Evolutionary conservation across 2,329 filamentous ascomycete genomes (phyloP).

Genomic region (Colletotrichum euphorbiae): DNA sequence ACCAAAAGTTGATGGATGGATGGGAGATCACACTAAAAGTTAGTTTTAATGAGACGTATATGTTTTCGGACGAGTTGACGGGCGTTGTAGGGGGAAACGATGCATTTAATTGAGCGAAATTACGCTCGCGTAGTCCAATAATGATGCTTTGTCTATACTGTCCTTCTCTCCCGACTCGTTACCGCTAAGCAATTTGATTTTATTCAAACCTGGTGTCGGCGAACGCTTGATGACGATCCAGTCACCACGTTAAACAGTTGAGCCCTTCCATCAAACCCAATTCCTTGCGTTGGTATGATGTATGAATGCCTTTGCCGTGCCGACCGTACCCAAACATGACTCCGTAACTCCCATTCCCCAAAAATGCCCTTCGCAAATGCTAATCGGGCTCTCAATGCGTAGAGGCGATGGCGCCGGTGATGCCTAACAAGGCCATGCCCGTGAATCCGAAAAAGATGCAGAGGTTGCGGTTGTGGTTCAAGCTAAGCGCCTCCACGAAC

Average conservation of each 20-base stretch:
- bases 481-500: constrained; percentile 84
- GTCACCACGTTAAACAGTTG: not conserved
- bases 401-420: constrained; percentile 74
- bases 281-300: not conserved
- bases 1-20: constrained; percentile 17
- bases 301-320: constrained; percentile 13
- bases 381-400: constrained; percentile 19
- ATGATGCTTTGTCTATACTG: constrained; percentile 15
- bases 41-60: constrained; percentile 8
- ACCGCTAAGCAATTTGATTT: not conserved
- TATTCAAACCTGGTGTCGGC: too few relatives aligned
- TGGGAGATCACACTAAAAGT: constrained; percentile 26
- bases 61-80: not conserved
- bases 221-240: not conserved
- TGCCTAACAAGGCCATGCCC: constrained; percentile 87
- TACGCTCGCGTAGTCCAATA: not conserved
- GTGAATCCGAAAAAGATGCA: constrained; percentile 85
- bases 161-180: not conserved
- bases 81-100: not conserved
- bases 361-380: not conserved
- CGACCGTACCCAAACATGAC: constrained; percentile 2
- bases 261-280: not conserved
- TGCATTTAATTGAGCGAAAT: too few relatives aligned
- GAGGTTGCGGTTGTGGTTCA: constrained; percentile 82
- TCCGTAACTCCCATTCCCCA: not conserved